phyloP scores from a whole-genome alignment of 2,329 filamentous ascomycete genomes.

The Cladosporium sp. region DNA sequence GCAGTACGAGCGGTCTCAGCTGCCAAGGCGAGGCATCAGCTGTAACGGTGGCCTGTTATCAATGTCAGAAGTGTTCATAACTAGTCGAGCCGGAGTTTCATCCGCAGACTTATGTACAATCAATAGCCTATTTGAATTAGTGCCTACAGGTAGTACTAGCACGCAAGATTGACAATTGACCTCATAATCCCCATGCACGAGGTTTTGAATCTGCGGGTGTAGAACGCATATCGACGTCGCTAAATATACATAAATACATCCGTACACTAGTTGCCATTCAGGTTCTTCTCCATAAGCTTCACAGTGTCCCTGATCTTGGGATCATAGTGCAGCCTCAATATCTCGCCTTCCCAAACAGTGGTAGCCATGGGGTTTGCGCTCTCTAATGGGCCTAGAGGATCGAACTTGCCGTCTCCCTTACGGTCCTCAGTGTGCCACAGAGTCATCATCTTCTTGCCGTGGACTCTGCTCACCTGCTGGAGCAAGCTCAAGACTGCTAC shows the following conservation, averaged over 20 bases:
- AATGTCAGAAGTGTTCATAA: neutral
- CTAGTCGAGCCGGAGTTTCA: too few relatives aligned
- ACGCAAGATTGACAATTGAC: too few relatives aligned
- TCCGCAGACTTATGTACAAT: too few relatives aligned
- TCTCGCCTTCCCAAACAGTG: constrained; percentile 91
- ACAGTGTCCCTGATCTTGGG: constrained; percentile 75
- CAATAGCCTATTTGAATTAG: too few relatives aligned
- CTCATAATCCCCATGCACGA: too few relatives aligned
- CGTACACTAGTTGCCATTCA: constrained; percentile 21
- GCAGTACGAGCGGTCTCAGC: neutral
- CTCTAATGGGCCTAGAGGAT: constrained; percentile 75
- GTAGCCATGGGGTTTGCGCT: constrained; percentile 86
- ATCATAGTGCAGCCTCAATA: constrained; percentile 82
- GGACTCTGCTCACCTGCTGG: constrained; percentile 74
- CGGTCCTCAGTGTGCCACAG: constrained; percentile 95
- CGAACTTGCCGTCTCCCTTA: constrained; percentile 84
- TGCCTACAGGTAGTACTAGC: too few relatives aligned
- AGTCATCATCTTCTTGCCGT: constrained; percentile 78
- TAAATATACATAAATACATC: neutral
- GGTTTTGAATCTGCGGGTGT: too few relatives aligned
- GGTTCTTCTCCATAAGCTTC: constrained; percentile 32
- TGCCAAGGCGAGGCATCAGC: neutral
- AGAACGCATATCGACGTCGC: neutral
- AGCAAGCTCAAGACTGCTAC: constrained; percentile 78
- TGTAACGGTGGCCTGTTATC: neutral